Percentiles rank a stretch among this genome's conserved stretches.
These are phyloP conservation scores for Sclerotinia nivalis DNA, from an alignment of 2,329 filamentous ascomycete genomes.

Conservation along the genomic window DNA sequence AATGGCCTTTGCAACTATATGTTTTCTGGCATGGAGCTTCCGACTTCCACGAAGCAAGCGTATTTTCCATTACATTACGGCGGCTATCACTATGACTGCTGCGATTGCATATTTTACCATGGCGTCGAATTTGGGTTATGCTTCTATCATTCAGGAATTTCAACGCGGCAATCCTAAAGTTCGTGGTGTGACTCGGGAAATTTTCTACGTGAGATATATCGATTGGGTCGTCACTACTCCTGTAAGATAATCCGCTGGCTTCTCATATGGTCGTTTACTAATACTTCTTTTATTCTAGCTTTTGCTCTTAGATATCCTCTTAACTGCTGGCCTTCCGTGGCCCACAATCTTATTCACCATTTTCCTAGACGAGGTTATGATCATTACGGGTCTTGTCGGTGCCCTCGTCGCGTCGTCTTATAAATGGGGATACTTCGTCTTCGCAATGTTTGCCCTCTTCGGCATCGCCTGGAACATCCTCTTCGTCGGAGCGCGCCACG, in stretches of 20 bases:
- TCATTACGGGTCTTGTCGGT: constrained; percentile 66
- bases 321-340: constrained; percentile 65
- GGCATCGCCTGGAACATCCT: constrained; percentile 62
- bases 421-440: constrained; percentile 68
- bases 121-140: constrained; percentile 65
- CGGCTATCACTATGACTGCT: constrained; percentile 57
- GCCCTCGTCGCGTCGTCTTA: constrained; percentile 62
- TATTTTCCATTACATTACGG: constrained; percentile 65
- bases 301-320: constrained; percentile 60
- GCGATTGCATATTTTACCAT: constrained; percentile 66
- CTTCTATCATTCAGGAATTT: constrained; percentile 63
- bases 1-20: constrained; percentile 57
- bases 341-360: constrained; percentile 63
- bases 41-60: constrained; percentile 57
- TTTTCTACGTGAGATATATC: constrained; percentile 68
- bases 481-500: constrained; percentile 57
- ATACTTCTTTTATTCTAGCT: constrained; percentile 40
- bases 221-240: constrained; percentile 66
- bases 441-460: constrained; percentile 55
- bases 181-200: constrained; percentile 56
- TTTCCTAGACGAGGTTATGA: constrained; percentile 65
- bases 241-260: constrained; percentile 29
- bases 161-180: constrained; percentile 47
- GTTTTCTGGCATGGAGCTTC: constrained; percentile 53
- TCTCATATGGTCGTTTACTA: not conserved